Conservation (phyloP, 805 yeast genomes). For the Wickerhamomyces queroliae region DNA sequence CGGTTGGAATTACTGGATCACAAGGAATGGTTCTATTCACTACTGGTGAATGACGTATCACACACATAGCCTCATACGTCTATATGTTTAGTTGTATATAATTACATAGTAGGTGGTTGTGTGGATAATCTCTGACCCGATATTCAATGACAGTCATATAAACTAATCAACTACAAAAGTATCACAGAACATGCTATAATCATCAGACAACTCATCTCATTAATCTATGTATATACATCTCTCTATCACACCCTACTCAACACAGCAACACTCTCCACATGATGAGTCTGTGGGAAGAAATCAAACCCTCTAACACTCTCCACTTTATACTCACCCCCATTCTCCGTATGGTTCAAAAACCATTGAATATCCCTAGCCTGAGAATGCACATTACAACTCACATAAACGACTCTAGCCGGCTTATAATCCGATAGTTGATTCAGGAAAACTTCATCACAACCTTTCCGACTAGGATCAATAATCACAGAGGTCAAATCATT, state of each 20-base stretch:
- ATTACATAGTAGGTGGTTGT: no score
- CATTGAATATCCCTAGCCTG: conserved; percentile 93
- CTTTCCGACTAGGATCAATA: conserved; percentile 96
- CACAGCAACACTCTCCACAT: conserved; percentile 85
- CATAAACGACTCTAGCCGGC: conserved; percentile 88
- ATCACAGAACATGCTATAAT: background rate
- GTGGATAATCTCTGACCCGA: no score
- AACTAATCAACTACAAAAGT: no score
- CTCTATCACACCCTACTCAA: conserved; percentile 28
- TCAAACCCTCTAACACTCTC: conserved; percentile 92
- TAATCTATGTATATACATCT: background rate
- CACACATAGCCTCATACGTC: no score
- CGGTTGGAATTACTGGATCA: no score
- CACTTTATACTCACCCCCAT: conserved; percentile 59
- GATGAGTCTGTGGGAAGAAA: conserved; percentile 94
- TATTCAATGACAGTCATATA: no score
- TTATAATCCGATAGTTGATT: conserved; percentile 77
- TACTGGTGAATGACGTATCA: no score
- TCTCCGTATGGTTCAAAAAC: conserved; percentile 59
- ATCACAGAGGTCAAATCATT: conserved; percentile 77
- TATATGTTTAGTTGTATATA: no score
- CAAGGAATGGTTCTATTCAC: no score
- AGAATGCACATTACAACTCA: conserved; percentile 95
- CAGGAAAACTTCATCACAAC: conserved; percentile 86
- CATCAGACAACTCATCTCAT: background rate